Percentiles rank a stretch among this genome's conserved stretches.
Evolutionary conservation across 2,329 filamentous ascomycete genomes (phyloP).

Genomic region (Aspergillus brunneoviolaceus): DNA sequence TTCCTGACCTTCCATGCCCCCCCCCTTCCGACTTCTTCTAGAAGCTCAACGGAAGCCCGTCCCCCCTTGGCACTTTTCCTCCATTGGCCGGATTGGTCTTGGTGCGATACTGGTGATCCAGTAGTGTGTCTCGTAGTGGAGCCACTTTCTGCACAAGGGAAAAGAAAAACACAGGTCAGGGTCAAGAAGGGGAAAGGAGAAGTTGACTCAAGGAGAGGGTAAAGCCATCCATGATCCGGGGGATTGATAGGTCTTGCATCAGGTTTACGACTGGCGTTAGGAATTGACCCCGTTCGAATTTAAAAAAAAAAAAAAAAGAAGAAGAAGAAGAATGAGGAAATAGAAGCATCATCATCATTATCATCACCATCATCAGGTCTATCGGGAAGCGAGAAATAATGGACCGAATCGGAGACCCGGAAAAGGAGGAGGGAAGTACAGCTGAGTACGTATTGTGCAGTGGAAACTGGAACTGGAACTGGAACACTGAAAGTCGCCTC

Average conservation of each 20-base stretch:
- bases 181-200: not conserved
- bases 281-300: not conserved
- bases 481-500: constrained; percentile 9
- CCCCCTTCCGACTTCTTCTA: constrained; percentile 19
- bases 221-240: not conserved
- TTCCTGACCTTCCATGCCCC: constrained; percentile 11
- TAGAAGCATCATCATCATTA: not conserved
- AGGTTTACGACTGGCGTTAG: not conserved
- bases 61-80: constrained; percentile 16
- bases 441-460: not conserved
- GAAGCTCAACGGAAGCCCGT: constrained; percentile 23
- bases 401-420: not conserved
- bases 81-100: not conserved
- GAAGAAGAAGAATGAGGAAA: not conserved
- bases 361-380: too few relatives aligned
- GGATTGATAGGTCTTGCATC: not conserved
- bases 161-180: constrained; percentile 1
- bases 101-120: constrained; percentile 15
- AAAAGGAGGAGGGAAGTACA: not conserved
- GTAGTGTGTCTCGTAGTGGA: constrained; percentile 21
- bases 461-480: not conserved
- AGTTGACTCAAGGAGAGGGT: not conserved
- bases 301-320: not conserved
- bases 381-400: not conserved
- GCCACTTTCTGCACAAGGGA: constrained; percentile 11